Percentiles rank a stretch among this genome's conserved stretches.
These are phyloP conservation scores for Nicotiana obtusifolia DNA, from an alignment of 257 asterid species.

Conservation along the genomic window DNA sequence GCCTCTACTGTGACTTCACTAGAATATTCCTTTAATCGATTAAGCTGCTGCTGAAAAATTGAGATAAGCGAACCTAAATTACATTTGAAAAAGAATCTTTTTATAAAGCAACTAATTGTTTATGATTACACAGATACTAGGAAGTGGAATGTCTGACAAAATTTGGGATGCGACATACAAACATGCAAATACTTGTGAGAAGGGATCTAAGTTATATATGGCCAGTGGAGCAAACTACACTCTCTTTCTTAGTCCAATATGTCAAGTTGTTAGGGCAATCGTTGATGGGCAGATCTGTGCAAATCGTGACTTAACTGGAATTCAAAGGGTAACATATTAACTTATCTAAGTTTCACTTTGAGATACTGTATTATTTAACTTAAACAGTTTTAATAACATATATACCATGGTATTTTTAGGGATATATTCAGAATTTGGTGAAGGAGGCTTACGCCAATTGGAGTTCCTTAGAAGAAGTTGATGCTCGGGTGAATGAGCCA, in stretches of 20 bases:
- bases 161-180: slow-evolving; percentile 52
- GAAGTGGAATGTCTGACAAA: slow-evolving; percentile 65
- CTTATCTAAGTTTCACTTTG: background rate
- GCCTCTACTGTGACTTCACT: background rate
- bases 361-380: background rate
- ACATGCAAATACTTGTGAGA: slow-evolving; percentile 61
- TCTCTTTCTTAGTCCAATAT: slow-evolving; percentile 40
- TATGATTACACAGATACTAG: slow-evolving; percentile 37
- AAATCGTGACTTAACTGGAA: slow-evolving; percentile 15
- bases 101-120: background rate
- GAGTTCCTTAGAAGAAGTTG: slow-evolving; percentile 47
- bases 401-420: slow-evolving; percentile 15
- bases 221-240: slow-evolving; percentile 23
- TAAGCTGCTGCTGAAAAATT: too few species aligned
- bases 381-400: background rate
- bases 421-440: slow-evolving; percentile 32
- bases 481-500: slow-evolving; percentile 23
- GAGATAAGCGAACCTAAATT: background rate
- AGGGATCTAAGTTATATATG: slow-evolving; percentile 45
- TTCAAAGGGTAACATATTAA: slow-evolving; percentile 21
- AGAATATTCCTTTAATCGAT: too few species aligned
- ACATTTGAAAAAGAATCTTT: background rate
- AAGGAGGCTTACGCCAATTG: slow-evolving; percentile 51
- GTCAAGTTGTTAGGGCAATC: slow-evolving; percentile 42
- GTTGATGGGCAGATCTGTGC: slow-evolving; percentile 28